Conservation (phyloP, 2,329 filamentous ascomycete genomes). For the Neonectria sp. region DNA sequence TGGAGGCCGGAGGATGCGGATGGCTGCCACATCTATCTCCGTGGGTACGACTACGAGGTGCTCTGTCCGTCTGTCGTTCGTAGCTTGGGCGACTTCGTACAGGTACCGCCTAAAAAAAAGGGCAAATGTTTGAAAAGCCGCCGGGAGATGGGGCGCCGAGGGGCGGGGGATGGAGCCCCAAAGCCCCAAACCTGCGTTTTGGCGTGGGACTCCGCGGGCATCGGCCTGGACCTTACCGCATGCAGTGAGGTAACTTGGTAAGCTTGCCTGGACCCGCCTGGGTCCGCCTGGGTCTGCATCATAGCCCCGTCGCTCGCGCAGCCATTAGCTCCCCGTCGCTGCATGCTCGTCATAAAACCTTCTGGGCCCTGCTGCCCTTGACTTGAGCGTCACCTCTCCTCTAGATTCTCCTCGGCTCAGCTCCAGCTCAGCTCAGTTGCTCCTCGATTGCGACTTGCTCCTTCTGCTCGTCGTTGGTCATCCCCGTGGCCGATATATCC, state of each 20-base stretch:
- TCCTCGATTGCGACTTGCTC: slow-evolving; percentile 22
- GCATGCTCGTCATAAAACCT: slow-evolving; percentile 51
- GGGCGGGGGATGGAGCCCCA: slow-evolving; percentile 14
- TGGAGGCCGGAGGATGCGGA: slow-evolving; percentile 7
- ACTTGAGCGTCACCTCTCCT: slow-evolving; percentile 43
- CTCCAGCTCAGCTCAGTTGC: slow-evolving; percentile 31
- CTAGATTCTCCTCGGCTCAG: slow-evolving; percentile 38
- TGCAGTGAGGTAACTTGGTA: slow-evolving; percentile 39
- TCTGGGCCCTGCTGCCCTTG: slow-evolving; percentile 42
- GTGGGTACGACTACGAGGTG: slow-evolving; percentile 3
- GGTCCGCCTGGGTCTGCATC: slow-evolving; percentile 43
- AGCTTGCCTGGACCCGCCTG: slow-evolving; percentile 31
- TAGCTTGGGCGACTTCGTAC: background rate
- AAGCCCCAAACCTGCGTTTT: slow-evolving; percentile 26
- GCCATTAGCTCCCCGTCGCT: slow-evolving; percentile 46
- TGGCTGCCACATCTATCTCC: slow-evolving; percentile 12
- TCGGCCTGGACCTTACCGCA: slow-evolving; percentile 31
- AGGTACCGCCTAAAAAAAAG: slow-evolving; percentile 17
- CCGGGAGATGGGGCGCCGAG: slow-evolving; percentile 31
- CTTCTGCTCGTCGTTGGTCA: slow-evolving; percentile 25
- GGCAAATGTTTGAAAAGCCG: slow-evolving; percentile 19
- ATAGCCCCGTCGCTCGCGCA: slow-evolving; percentile 48
- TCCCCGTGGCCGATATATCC: slow-evolving; percentile 31
- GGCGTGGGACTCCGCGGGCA: slow-evolving; percentile 30
- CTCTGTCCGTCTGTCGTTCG: background rate